Conservation (phyloP, 345 rosid species). For the Raphanus raphanistrum region DNA sequence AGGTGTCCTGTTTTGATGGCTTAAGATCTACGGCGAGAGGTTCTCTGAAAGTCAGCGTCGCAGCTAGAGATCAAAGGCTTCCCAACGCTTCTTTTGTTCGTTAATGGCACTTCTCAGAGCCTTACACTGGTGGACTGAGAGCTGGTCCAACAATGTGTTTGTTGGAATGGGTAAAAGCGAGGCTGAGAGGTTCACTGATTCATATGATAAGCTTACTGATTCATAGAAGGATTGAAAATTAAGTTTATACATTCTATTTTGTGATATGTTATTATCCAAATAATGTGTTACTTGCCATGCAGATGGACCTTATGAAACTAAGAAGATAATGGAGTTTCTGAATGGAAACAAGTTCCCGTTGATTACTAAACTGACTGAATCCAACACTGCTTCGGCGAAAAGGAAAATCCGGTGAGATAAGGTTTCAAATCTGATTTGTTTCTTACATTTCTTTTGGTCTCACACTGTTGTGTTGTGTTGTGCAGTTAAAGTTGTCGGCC, state of each 20-base stretch:
- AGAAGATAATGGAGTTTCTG: too few species aligned
- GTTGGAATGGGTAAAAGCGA: too few species aligned
- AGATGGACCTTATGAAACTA: too few species aligned
- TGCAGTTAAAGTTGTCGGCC: constrained; percentile 63
- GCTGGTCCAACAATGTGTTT: too few species aligned
- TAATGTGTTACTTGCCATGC: too few species aligned
- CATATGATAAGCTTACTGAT: too few species aligned
- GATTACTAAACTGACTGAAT: neutral
- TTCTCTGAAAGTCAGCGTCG: constrained; percentile 76
- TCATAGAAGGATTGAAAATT: too few species aligned
- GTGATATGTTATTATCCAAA: too few species aligned
- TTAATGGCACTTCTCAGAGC: neutral
- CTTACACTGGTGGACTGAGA: too few species aligned
- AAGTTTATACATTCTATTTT: too few species aligned
- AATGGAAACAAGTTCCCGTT: too few species aligned
- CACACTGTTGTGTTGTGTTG: constrained; percentile 52
- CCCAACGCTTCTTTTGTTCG: constrained; percentile 78
- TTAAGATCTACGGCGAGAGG: constrained; percentile 83
- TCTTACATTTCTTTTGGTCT: constrained; percentile 36
- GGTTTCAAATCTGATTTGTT: constrained; percentile 7
- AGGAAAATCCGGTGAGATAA: constrained; percentile 62
- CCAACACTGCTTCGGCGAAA: constrained; percentile 68
- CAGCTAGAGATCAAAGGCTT: constrained; percentile 68
- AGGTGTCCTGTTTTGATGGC: constrained; percentile 66
- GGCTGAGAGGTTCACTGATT: too few species aligned